phyloP scores from a whole-genome alignment of 345 rosid species.

The Psidium guajava region DNA sequence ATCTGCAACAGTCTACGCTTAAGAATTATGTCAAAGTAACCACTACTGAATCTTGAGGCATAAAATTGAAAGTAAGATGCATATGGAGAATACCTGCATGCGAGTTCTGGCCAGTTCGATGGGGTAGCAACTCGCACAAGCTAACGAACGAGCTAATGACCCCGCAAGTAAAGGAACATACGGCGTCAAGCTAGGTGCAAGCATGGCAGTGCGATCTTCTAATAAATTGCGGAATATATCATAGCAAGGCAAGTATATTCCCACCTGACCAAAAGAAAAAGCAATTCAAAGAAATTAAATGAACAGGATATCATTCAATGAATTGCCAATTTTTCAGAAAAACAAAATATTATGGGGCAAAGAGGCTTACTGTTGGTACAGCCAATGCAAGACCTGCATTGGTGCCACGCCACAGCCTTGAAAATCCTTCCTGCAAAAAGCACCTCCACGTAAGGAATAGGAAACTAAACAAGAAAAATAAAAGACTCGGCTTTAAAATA shows the following conservation, averaged over 20 bases:
- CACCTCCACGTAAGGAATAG: neutral
- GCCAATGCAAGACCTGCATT: conserved; percentile 94
- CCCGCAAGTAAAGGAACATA: conserved; percentile 76
- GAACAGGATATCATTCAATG: neutral
- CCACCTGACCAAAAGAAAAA: conserved; percentile 47
- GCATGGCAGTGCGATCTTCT: conserved; percentile 43
- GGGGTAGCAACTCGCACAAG: conserved; percentile 89
- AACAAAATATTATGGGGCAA: neutral
- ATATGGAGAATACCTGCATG: conserved; percentile 62
- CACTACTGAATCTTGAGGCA: neutral
- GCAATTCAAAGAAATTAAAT: neutral
- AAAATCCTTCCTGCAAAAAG: conserved; percentile 66
- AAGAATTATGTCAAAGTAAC: neutral
- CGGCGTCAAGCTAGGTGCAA: conserved; percentile 34
- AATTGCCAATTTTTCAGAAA: neutral
- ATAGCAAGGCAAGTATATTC: conserved; percentile 87
- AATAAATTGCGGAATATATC: conserved; percentile 73
- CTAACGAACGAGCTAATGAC: conserved; percentile 79
- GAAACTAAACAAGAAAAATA: neutral
- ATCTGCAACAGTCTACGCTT: neutral
- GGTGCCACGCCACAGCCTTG: conserved; percentile 96
- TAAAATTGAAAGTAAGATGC: neutral
- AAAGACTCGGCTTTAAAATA: neutral
- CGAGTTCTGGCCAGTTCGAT: conserved; percentile 96
- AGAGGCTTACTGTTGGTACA: conserved; percentile 62